A percentile compares a stretch with the other conserved stretches of the same genome.
Evolutionary conservation across 345 rosid genomes (phyloP).

Genomic region (Cardamine chenopodiifolia): DNA sequence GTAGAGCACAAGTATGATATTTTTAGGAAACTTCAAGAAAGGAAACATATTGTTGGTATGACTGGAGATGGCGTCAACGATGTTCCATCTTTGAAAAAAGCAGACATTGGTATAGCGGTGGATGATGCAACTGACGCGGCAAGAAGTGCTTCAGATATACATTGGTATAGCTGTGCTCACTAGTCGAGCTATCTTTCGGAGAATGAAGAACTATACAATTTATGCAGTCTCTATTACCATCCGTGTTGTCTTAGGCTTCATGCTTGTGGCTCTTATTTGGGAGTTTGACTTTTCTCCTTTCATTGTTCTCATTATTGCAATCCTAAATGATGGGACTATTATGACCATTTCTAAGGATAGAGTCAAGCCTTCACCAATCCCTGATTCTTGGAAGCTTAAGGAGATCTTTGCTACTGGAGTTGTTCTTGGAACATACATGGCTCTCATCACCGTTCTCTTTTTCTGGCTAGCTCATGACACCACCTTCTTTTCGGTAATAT

Average conservation of each 20-base stretch:
- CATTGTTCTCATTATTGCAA: conserved; percentile 84
- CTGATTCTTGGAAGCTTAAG: conserved; percentile 89
- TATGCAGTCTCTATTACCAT: conserved; percentile 89
- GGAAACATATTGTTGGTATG: conserved; percentile 93
- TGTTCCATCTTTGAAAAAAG: conserved; percentile 90
- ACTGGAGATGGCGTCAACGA: conserved; percentile 98
- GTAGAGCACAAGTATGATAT: conserved; percentile 94
- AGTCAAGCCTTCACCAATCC: conserved; percentile 84
- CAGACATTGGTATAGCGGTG: conserved; percentile 94
- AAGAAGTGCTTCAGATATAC: conserved; percentile 82
- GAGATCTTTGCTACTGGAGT: conserved; percentile 91
- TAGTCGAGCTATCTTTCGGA: conserved; percentile 88
- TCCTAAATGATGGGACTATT: conserved; percentile 85
- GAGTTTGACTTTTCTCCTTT: conserved; percentile 80
- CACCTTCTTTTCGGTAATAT: conserved; percentile 58
- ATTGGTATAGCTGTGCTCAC: conserved; percentile 87
- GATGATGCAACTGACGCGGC: conserved; percentile 98
- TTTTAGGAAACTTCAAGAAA: conserved; percentile 80
- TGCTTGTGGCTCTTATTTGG: conserved; percentile 74
- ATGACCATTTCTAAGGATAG: conserved; percentile 96
- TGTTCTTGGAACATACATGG: conserved; percentile 75
- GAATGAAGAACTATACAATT: conserved; percentile 97
- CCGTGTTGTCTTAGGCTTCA: conserved; percentile 86
- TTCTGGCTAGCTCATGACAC: conserved; percentile 70
- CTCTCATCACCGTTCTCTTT: conserved; percentile 69